These are phyloP conservation scores for Fonsecaea monophora DNA, from an alignment of 2,329 filamentous ascomycete species.

Conservation along the genomic window DNA sequence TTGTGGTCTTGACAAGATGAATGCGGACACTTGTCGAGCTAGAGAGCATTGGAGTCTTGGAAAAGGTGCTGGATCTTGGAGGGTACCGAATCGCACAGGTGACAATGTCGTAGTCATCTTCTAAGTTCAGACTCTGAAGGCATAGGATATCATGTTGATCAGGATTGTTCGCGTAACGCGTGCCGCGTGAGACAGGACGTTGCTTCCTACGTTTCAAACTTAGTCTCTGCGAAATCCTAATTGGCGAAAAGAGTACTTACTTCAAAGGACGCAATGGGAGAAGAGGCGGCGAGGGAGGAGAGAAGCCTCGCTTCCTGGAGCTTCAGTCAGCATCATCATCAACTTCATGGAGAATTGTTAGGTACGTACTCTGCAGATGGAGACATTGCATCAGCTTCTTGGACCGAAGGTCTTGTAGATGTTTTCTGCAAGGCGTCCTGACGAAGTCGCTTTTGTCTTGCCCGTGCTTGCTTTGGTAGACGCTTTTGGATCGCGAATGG, in stretches of 20 bases:
- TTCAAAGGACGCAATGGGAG: slow-evolving; percentile 15
- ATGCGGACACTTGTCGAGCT: neutral
- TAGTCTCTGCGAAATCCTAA: neutral
- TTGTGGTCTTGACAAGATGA: slow-evolving; percentile 12
- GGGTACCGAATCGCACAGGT: slow-evolving; percentile 6
- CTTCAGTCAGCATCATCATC: neutral
- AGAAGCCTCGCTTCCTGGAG: neutral
- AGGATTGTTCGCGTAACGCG: neutral
- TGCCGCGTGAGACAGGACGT: slow-evolving; percentile 15
- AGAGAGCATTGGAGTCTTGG: neutral
- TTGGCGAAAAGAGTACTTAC: slow-evolving; percentile 9
- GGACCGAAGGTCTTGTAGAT: neutral
- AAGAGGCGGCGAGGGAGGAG: neutral
- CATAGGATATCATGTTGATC: slow-evolving; percentile 5
- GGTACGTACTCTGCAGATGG: neutral
- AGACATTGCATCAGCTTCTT: neutral
- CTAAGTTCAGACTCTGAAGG: neutral
- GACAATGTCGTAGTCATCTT: slow-evolving; percentile 16
- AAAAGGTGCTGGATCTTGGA: slow-evolving; percentile 5
- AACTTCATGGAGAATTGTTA: neutral
- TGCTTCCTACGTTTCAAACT: slow-evolving; percentile 22
- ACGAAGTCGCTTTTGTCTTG: slow-evolving; percentile 1
- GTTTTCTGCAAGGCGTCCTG: neutral
- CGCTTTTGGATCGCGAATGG: slow-evolving; percentile 9
- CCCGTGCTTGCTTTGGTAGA: slow-evolving; percentile 15